Conservation (phyloP, 2,329 filamentous ascomycete species). For the Sarocladium strictum region DNA sequence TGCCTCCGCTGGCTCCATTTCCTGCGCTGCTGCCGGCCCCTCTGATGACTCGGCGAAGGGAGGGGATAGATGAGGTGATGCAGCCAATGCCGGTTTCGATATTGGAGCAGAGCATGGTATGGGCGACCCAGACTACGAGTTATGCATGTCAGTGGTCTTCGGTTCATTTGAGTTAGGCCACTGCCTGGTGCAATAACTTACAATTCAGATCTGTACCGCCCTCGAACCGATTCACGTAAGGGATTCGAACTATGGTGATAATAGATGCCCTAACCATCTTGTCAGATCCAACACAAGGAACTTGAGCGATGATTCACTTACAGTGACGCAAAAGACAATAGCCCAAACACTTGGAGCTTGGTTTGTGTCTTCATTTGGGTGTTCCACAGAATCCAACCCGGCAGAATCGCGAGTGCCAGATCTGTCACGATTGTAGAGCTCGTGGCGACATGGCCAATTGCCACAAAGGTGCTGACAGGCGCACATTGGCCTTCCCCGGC, state of each 20-base stretch:
- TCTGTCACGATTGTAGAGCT: slow-evolving; percentile 27
- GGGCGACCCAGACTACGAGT: slow-evolving; percentile 6
- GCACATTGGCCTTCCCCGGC: slow-evolving; percentile 18
- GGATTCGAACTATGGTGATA: slow-evolving; percentile 5
- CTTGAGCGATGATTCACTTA: neutral
- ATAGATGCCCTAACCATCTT: neutral
- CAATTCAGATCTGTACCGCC: neutral
- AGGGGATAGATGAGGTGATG: slow-evolving; percentile 6
- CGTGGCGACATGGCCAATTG: slow-evolving; percentile 14
- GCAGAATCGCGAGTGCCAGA: slow-evolving; percentile 23
- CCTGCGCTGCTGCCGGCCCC: neutral
- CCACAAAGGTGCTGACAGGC: slow-evolving; percentile 16
- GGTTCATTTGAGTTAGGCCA: neutral
- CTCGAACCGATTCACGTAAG: slow-evolving; percentile 4
- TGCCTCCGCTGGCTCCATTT: neutral
- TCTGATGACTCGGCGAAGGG: slow-evolving; percentile 4
- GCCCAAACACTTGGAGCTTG: slow-evolving; percentile 14
- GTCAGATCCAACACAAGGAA: neutral
- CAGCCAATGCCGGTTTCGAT: slow-evolving; percentile 9
- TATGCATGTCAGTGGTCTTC: too few species aligned
- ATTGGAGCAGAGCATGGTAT: slow-evolving; percentile 7
- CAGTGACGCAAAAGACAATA: slow-evolving; percentile 15
- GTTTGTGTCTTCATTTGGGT: slow-evolving; percentile 23
- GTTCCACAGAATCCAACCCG: slow-evolving; percentile 25
- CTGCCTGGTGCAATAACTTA: neutral